Evolutionary conservation across 2,329 filamentous ascomycete species (phyloP).

Genomic region (Daldinia eschscholtzii): DNA sequence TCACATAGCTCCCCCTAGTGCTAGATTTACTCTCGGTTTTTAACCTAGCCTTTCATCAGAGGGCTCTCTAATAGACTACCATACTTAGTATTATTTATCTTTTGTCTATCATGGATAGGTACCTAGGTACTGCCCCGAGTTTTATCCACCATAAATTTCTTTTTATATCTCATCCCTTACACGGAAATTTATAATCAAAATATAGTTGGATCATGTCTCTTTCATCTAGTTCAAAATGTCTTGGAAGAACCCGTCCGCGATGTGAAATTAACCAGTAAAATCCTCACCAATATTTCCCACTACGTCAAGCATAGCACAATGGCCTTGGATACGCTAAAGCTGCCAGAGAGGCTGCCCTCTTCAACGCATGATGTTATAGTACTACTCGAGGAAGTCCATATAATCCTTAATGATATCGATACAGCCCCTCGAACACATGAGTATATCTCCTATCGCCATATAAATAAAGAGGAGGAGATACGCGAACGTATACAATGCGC

Average conservation of each 20-base stretch:
- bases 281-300: not conserved
- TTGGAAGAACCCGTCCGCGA: not conserved
- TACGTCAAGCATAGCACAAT: not conserved
- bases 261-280: not conserved
- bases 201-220: no score
- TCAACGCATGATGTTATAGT: not conserved
- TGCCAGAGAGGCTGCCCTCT: not conserved
- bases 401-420: not conserved
- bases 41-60: no score
- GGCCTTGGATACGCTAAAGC: not conserved
- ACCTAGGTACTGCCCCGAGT: no score
- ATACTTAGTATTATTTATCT: no score
- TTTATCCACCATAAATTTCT: no score
- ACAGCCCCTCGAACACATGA: not conserved
- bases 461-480: not conserved
- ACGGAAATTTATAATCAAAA: not conserved
- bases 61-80: no score
- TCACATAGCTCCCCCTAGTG: no score
- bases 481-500: not conserved
- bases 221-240: not conserved
- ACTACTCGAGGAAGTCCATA: not conserved
- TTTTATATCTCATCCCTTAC: not conserved
- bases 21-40: no score
- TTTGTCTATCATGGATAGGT: no score
- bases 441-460: not conserved